Conservation (phyloP, 2,329 filamentous ascomycete genomes). For the Arthrobotrys iridis region DNA sequence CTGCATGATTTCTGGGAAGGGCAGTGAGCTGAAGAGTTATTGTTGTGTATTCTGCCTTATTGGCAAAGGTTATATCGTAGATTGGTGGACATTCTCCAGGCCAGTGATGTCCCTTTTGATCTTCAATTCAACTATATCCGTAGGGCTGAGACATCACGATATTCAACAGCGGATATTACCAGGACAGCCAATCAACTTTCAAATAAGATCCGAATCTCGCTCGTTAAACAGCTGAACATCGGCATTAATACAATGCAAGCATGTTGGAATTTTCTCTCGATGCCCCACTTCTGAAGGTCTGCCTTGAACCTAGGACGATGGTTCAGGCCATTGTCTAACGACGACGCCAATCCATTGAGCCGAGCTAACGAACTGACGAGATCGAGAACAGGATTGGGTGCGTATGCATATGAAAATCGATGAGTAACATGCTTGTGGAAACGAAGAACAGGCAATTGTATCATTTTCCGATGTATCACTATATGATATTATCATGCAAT, state of each 20-base stretch:
- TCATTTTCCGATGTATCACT: too few relatives aligned
- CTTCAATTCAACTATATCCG: not conserved
- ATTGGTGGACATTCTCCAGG: not conserved
- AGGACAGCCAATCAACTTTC: not conserved
- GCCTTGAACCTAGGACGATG: not conserved
- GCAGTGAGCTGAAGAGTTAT: not conserved
- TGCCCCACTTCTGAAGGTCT: not conserved
- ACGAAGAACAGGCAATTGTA: too few relatives aligned
- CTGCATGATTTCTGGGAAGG: not conserved
- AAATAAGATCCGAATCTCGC: not conserved
- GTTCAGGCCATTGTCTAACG: too few relatives aligned
- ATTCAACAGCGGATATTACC: not conserved
- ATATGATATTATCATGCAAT: too few relatives aligned
- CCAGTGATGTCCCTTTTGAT: not conserved
- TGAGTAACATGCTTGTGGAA: too few relatives aligned
- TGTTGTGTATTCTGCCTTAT: not conserved
- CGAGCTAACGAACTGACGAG: too few relatives aligned
- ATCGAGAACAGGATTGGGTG: too few relatives aligned
- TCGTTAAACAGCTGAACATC: not conserved
- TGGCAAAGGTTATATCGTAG: not conserved
- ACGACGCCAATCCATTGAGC: too few relatives aligned
- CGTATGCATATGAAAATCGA: too few relatives aligned
- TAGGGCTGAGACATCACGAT: conserved; percentile 8
- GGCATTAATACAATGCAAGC: not conserved
- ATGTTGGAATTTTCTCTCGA: not conserved